phyloP scores from a whole-genome alignment of 2,329 filamentous ascomycete species.

The Aphanocladium album region DNA sequence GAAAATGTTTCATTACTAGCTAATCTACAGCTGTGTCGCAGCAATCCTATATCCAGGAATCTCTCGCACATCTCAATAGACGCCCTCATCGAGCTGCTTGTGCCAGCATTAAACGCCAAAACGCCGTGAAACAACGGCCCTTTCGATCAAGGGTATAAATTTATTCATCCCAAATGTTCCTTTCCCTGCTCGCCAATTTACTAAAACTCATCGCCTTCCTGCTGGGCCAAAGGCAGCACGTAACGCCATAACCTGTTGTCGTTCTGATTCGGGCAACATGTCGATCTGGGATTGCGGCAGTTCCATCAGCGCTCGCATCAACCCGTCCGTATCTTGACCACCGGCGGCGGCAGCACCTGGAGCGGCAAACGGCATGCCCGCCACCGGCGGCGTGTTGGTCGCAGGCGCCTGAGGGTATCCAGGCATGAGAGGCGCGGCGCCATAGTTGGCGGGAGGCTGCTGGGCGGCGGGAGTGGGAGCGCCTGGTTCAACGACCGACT shows the following conservation, averaged over 20 bases:
- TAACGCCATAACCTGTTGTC: conserved; percentile 73
- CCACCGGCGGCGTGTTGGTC: conserved; percentile 45
- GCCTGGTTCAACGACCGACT: conserved; percentile 68
- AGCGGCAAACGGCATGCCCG: conserved; percentile 40
- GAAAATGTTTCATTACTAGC: background rate
- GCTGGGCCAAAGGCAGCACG: conserved; percentile 55
- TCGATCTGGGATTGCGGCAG: conserved; percentile 79
- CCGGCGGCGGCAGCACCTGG: conserved; percentile 32
- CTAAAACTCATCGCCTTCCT: conserved; percentile 22
- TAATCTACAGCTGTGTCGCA: background rate
- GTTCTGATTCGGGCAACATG: conserved; percentile 67
- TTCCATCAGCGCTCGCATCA: conserved; percentile 76
- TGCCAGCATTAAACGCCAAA: conserved; percentile 7
- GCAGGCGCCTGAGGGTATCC: conserved; percentile 31
- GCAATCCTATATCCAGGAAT: background rate
- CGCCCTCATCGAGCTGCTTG: background rate
- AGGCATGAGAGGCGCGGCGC: conserved; percentile 22
- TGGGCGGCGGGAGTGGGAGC: conserved; percentile 37
- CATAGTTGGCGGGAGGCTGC: conserved; percentile 23
- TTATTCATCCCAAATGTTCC: background rate
- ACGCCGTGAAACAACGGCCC: background rate
- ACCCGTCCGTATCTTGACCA: conserved; percentile 59
- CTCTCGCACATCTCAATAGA: background rate
- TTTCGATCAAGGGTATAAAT: conserved; percentile 9
- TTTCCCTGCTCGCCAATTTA: background rate